These are phyloP conservation scores for Dactylorhiza incarnata DNA, from an alignment of 106 monocot genomes.

Conservation along the genomic window DNA sequence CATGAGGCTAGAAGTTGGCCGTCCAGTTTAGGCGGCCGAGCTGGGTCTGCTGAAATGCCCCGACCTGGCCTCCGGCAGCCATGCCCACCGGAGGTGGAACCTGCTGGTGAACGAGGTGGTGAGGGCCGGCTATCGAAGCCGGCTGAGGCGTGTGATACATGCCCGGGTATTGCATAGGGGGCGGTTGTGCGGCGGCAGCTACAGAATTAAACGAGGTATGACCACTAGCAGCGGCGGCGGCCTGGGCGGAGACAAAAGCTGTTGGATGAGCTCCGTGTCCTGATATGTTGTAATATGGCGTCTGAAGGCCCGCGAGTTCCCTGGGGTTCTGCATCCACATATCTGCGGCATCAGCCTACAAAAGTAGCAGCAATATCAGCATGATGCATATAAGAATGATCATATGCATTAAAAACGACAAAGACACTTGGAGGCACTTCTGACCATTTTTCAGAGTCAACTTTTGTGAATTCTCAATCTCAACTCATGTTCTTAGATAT, in stretches of 20 bases:
- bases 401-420: background rate
- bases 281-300: conserved; percentile 48
- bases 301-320: conserved; percentile 49
- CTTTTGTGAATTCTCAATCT: background rate
- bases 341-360: conserved; percentile 60
- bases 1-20: conserved; percentile 34
- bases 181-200: conserved; percentile 33
- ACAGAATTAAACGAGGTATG: conserved; percentile 57
- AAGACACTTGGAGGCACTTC: background rate
- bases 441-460: background rate
- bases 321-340: conserved; percentile 74
- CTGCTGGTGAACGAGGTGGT: conserved; percentile 51
- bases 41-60: conserved; percentile 67
- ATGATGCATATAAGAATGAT: background rate
- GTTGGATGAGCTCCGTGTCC: conserved; percentile 40
- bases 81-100: conserved; percentile 39
- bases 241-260: conserved; percentile 26
- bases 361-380: background rate
- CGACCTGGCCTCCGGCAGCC: conserved; percentile 58
- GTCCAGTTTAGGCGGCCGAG: conserved; percentile 58
- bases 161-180: conserved; percentile 52
- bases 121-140: conserved; percentile 32
- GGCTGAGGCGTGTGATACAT: conserved; percentile 63
- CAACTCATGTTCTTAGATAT: background rate
- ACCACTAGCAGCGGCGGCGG: conserved; percentile 33